Conservation (phyloP, 495 filamentous ascomycete species). For the Xylaria nigripes region DNA sequence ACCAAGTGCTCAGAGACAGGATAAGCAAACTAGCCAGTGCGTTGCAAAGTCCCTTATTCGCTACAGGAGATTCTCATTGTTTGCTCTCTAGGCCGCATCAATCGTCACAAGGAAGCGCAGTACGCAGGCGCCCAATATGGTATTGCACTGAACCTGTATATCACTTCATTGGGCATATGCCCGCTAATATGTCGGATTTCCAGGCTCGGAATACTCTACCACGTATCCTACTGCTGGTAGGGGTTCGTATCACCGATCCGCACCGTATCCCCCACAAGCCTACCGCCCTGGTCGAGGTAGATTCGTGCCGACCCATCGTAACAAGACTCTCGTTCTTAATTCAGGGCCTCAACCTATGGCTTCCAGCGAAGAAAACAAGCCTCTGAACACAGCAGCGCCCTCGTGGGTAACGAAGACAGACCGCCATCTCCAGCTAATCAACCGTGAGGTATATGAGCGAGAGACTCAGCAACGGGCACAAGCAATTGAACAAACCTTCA, state of each 20-base stretch:
- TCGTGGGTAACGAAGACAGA: slow-evolving; percentile 74
- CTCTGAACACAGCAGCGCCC: slow-evolving; percentile 33
- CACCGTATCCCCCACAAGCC: slow-evolving; percentile 33
- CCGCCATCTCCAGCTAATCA: slow-evolving; percentile 85
- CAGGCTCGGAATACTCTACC: not conserved
- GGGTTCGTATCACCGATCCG: slow-evolving; percentile 20
- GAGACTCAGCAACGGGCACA: slow-evolving; percentile 59
- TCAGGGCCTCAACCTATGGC: slow-evolving; percentile 22
- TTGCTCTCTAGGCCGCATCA: slow-evolving; percentile 60
- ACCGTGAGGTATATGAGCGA: slow-evolving; percentile 72
- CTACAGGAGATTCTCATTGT: not conserved
- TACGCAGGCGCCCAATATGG: slow-evolving; percentile 24
- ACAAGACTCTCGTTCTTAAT: slow-evolving; percentile 70
- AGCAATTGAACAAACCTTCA: slow-evolving; percentile 65
- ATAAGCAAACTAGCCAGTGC: slow-evolving; percentile 71
- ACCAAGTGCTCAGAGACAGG: slow-evolving; percentile 62
- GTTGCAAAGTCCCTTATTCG: slow-evolving; percentile 14
- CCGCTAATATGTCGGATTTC: not conserved
- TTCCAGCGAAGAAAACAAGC: slow-evolving; percentile 22
- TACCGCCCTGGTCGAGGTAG: slow-evolving; percentile 42
- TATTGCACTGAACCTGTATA: not conserved
- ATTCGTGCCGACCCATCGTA: slow-evolving; percentile 47
- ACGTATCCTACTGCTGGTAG: not conserved
- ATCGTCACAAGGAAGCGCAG: slow-evolving; percentile 64
- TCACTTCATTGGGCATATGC: not conserved